Base-by-base conservation (phyloP, 345 rosid genomes). In the Dimocarpus longan region DNA sequence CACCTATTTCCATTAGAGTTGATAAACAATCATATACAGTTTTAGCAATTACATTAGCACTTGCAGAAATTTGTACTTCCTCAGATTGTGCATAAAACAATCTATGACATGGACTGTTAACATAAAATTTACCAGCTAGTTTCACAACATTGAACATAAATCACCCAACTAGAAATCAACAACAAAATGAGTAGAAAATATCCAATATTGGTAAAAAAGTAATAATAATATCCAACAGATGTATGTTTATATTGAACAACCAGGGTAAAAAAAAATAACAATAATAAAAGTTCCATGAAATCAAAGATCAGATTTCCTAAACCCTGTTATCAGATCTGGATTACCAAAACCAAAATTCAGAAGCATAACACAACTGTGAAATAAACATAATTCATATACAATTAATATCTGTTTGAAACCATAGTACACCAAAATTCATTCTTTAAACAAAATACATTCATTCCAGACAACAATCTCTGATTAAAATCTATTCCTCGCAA, bases 1-100 rank as follows among this genome's bases (percentile, higher is more conserved):
- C 13, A 62, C 19, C 72, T 48, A 40, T 28, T 32, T 68, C 63
- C 37, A 76, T 71, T 76, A 72, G 77, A 72, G 46, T 70, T 12
- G 26, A 50, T 15, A 67, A 76, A 68, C 66, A 68, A 67, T 68
- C 66, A 2, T 50, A 68, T 54, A 32, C 28, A 18, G 3, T n/a
- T 54, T 54, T 18, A 57, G 42, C 32, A 44, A 44, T 74, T 28
- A 3, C 15, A 71, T 21, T 26, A 57, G 26, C 67, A 68, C 10
- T 67, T 1, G 42, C 2, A 54, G 4, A 76, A 22, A 42, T 50
- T 54, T 37, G 9, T 5, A 66, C 8, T 59, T 19, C 8, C 22
- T 7, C 39, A n/a, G 50, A 65, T 40, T 15, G 18, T 28, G 19
- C 18, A 3, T 74, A 24, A 63, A 44, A 63, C 44, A 39, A 62